phyloP scores from a whole-genome alignment of 202 grass and related monocot species.

The Schoenoplectus triqueter region DNA sequence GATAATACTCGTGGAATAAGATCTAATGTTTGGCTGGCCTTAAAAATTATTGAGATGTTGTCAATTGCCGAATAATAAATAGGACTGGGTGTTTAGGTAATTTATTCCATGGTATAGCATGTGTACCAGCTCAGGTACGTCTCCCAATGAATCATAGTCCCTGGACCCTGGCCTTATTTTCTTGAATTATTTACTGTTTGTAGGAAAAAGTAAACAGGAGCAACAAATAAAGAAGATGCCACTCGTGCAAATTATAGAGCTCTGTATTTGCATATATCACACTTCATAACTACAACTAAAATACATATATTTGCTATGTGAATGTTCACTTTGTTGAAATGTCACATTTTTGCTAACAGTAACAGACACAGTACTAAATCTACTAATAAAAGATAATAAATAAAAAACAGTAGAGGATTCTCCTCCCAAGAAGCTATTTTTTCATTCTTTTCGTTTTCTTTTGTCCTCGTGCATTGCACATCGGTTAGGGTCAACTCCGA shows the following conservation, averaged over 20 bases:
- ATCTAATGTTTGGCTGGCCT: background rate
- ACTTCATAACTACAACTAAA: conserved; percentile 6
- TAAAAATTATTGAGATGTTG: conserved; percentile 20
- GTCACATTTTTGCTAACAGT: background rate
- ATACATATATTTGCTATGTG: background rate
- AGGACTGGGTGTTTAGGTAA: background rate
- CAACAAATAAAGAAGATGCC: background rate
- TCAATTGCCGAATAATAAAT: conserved; percentile 15
- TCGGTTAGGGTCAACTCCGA: conserved; percentile 1
- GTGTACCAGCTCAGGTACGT: conserved; percentile 20
- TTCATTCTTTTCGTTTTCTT: background rate
- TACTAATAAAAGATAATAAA: background rate
- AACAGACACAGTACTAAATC: conserved; percentile 23
- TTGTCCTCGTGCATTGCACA: background rate
- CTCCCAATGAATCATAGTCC: conserved; percentile 14
- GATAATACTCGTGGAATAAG: conserved; percentile 16
- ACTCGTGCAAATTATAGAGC: background rate
- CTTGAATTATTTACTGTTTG: conserved; percentile 34
- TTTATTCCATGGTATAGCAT: conserved; percentile 22
- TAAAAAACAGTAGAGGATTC: background rate
- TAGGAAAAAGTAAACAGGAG: background rate
- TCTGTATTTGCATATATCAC: background rate
- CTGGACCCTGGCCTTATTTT: background rate
- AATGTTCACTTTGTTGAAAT: conserved; percentile 13
- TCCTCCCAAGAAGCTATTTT: background rate